Base-by-base conservation (phyloP, 2,329 filamentous ascomycete species). In the Pseudogymnoascus sp. region DNA sequence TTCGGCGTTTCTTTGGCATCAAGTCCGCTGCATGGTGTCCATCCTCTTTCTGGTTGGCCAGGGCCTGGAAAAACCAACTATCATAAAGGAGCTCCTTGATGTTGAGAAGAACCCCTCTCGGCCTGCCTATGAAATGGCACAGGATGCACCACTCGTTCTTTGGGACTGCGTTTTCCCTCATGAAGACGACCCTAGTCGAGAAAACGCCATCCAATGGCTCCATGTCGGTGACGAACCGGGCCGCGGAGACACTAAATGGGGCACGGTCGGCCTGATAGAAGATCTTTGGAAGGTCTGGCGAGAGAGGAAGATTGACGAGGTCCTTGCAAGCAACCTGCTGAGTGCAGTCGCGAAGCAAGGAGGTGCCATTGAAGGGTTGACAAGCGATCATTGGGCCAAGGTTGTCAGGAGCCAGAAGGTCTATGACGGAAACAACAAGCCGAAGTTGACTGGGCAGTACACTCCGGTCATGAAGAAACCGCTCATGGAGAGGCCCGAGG, bases 1-100 rank as follows among this genome's bases (percentile, higher is more conserved):
- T 18, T 92, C 89, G 6, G 94, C 92, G 1, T 99, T 99, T 74
- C 77, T 99, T 55, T 99, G 94, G 94, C 94, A 99, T 76, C 94
- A 99, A 77, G 95, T 99, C 67, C 87, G 94, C 25, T 90, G 93
- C 77, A 92, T 99, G 84, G 87, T 95, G n/a, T 85, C 87, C 13
- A 80, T 97, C 5, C 79, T 99, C n/a, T 97, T 99, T 78, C 79
- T 94, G 9, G 86, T 97, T 7, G 94, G 90, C 29, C 94, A 99
- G 76, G 86, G 91, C 0, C 82, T 96, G 13, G 94, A 99, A 73
- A 72, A 79, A 29, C 88, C 92, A 0, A 82, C 82, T 0, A 76
- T 97, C 12, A 80, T 97, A 45, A 80, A 84, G 60, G 80, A 87
- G 25, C 79, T 99, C 42, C 81, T 99, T 27, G 89, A 97, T 72